Evolutionary conservation across 179 eudicot genomes (phyloP).

Genomic region (Patellifolia procumbens): DNA sequence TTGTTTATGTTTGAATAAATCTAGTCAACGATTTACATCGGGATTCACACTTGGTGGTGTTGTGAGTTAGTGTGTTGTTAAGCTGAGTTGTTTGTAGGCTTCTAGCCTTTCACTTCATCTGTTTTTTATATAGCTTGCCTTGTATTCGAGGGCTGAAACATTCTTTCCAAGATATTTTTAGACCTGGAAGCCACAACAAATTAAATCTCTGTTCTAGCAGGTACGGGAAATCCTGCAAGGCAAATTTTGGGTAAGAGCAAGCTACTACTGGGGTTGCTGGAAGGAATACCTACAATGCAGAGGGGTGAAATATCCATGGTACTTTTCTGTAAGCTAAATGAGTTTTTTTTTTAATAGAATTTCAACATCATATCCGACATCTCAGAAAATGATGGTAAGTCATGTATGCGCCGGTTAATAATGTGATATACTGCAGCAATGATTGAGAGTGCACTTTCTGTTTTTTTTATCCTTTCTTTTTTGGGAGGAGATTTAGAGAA

Average conservation of each 20-base stretch:
- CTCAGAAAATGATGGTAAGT: neutral
- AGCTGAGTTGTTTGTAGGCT: too few relatives aligned
- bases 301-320: slow-evolving; percentile 98
- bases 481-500: neutral
- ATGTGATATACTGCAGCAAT: neutral
- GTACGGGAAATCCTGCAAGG: slow-evolving; percentile 78
- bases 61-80: slow-evolving; percentile 1
- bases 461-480: neutral
- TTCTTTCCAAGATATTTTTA: neutral
- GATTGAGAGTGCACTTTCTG: neutral
- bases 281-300: slow-evolving; percentile 94
- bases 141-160: neutral
- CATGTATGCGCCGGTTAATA: neutral
- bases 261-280: slow-evolving; percentile 83
- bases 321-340: slow-evolving; percentile 14
- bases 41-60: neutral
- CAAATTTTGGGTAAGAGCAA: slow-evolving; percentile 94
- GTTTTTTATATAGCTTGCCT: neutral
- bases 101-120: neutral
- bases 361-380: neutral
- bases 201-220: slow-evolving; percentile 44
- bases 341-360: neutral
- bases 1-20: neutral
- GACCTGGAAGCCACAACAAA: neutral
- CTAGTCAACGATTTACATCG: neutral